These are phyloP conservation scores for Penicillium egyptiacum DNA, from an alignment of 495 filamentous ascomycete genomes.

Conservation along the genomic window DNA sequence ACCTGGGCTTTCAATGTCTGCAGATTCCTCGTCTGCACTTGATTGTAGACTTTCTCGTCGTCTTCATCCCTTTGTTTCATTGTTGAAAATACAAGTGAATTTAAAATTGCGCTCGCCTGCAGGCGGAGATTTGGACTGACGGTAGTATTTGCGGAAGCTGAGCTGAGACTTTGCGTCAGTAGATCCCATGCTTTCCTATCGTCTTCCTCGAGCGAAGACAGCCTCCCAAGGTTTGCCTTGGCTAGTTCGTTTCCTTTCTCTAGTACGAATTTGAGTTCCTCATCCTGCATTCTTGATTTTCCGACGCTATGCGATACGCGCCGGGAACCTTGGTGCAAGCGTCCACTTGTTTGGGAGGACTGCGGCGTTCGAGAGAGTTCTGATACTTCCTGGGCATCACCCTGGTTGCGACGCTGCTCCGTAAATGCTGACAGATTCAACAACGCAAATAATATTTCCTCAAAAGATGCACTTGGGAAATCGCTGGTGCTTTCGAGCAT, in stretches of 20 bases:
- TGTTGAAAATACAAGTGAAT: slow-evolving; percentile 63
- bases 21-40: slow-evolving; percentile 69
- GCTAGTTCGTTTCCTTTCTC: slow-evolving; percentile 78
- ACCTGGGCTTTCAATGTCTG: slow-evolving; percentile 62
- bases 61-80: slow-evolving; percentile 37
- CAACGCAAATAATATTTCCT: slow-evolving; percentile 72
- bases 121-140: slow-evolving; percentile 63
- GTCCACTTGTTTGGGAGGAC: slow-evolving; percentile 30
- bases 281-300: slow-evolving; percentile 48
- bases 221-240: slow-evolving; percentile 72
- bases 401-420: slow-evolving; percentile 30
- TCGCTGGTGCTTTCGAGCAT: slow-evolving; percentile 88
- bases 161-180: slow-evolving; percentile 68
- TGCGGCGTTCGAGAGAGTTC: slow-evolving; percentile 29
- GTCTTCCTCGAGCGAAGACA: slow-evolving; percentile 60
- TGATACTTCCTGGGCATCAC: slow-evolving; percentile 25
- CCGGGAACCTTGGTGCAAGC: slow-evolving; percentile 56
- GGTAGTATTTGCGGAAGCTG: slow-evolving; percentile 54
- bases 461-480: slow-evolving; percentile 78
- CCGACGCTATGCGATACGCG: slow-evolving; percentile 54
- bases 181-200: slow-evolving; percentile 71
- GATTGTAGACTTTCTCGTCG: slow-evolving; percentile 36
- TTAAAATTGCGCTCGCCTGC: slow-evolving; percentile 70
- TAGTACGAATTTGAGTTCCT: slow-evolving; percentile 66
- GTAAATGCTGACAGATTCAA: slow-evolving; percentile 60